These are phyloP conservation scores for Miscanthus lutarioriparius DNA, from an alignment of 176 grass and related monocot species.

Conservation along the genomic window DNA sequence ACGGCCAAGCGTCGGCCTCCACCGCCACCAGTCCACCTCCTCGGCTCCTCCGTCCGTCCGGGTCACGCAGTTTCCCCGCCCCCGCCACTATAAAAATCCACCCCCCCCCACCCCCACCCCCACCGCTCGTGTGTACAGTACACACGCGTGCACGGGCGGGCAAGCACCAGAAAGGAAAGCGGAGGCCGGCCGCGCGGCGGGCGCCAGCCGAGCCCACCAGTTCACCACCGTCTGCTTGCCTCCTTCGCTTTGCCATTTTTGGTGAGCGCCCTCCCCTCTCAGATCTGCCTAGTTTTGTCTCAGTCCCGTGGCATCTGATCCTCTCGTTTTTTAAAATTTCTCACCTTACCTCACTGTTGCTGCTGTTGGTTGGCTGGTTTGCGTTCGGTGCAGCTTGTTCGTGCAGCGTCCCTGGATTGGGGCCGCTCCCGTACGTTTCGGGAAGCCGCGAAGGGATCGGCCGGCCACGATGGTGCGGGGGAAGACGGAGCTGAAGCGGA, in stretches of 20 bases:
- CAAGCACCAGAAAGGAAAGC: slow-evolving; percentile 31
- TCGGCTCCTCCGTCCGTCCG: neutral
- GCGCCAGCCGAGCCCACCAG: neutral
- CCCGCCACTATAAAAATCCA: slow-evolving; percentile 20
- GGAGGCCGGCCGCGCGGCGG: neutral
- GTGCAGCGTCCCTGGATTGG: neutral
- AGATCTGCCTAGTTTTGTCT: slow-evolving; percentile 39
- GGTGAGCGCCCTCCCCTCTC: slow-evolving; percentile 28
- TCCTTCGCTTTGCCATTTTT: slow-evolving; percentile 36
- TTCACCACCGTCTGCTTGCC: neutral
- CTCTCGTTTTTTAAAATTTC: neutral
- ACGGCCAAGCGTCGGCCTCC: neutral
- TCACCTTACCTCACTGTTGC: neutral
- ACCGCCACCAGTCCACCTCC: neutral
- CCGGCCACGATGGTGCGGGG: slow-evolving; percentile 46
- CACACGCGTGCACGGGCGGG: neutral
- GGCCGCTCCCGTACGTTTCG: neutral
- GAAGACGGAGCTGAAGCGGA: slow-evolving; percentile 65
- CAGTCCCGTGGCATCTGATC: neutral
- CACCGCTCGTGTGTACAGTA: neutral
- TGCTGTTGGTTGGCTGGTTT: neutral
- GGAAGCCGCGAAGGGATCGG: neutral
- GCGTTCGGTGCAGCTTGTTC: neutral
- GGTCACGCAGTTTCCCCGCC: neutral
- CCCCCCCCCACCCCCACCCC: neutral